Conservation (phyloP, 371 early-diverging fungal genomes). For the Zychaea mexicana region DNA sequence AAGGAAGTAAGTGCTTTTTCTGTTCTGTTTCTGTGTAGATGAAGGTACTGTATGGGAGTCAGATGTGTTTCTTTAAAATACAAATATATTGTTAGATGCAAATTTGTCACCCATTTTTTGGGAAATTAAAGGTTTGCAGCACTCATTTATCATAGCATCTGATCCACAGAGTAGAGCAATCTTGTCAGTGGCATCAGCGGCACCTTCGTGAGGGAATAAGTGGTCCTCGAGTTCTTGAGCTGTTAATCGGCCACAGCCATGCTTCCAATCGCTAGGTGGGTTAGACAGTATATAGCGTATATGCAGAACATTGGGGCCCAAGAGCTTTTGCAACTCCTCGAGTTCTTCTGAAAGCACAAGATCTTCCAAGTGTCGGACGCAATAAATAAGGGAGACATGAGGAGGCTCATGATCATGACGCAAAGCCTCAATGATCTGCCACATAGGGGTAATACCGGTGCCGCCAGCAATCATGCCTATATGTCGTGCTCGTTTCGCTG, state of each 20-base stretch:
- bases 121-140: slow-evolving; percentile 38
- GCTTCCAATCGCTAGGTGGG: slow-evolving; percentile 30
- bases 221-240: slow-evolving; percentile 26
- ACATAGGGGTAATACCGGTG: slow-evolving; percentile 69
- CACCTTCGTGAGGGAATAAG: slow-evolving; percentile 20
- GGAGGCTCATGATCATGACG: slow-evolving; percentile 29
- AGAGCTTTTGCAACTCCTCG: slow-evolving; percentile 16
- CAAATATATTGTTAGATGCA: slow-evolving; percentile 35
- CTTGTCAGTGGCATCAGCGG: slow-evolving; percentile 10
- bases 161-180: slow-evolving; percentile 53
- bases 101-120: slow-evolving; percentile 27
- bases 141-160: slow-evolving; percentile 45
- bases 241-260: slow-evolving; percentile 34
- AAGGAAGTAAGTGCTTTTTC: too few relatives aligned
- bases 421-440: slow-evolving; percentile 49
- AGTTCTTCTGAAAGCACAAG: slow-evolving; percentile 47
- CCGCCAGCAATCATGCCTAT: slow-evolving; percentile 65
- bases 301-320: slow-evolving; percentile 29
- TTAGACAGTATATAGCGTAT: slow-evolving; percentile 30
- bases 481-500: slow-evolving; percentile 7
- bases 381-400: slow-evolving; percentile 47
- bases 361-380: slow-evolving; percentile 49
- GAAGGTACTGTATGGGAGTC: neutral
- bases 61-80: slow-evolving; percentile 13
- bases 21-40: too few relatives aligned